Percentiles rank a stretch among this genome's conserved stretches.
Evolutionary conservation across 1,284 basidiomycete species (phyloP).

Genomic region (Limonomyces culmigenus): DNA sequence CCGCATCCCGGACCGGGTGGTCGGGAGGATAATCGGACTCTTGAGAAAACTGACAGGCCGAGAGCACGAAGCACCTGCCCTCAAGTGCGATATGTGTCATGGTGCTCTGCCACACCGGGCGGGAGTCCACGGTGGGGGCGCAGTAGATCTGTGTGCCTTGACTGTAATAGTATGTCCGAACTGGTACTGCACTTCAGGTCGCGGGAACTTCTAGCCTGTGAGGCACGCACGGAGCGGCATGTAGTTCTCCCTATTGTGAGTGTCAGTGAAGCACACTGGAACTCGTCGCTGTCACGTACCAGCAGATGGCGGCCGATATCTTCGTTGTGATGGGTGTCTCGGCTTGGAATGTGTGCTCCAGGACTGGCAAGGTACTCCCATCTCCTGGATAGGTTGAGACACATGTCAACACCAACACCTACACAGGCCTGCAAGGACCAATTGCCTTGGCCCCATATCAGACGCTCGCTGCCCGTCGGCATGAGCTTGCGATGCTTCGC

Average conservation of each 20-base stretch:
- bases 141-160: conserved; percentile 49
- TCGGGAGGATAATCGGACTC: conserved; percentile 43
- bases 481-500: conserved; percentile 59
- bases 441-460: conserved; percentile 54
- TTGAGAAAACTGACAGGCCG: conserved; percentile 45
- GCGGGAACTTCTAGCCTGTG: neutral
- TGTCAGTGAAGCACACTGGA: neutral
- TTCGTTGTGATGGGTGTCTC: conserved; percentile 28
- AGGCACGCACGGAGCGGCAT: conserved; percentile 45
- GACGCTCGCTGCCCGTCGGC: conserved; percentile 51
- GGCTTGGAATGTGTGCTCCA: conserved; percentile 13
- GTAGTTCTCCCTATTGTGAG: conserved; percentile 44
- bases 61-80: conserved; percentile 61
- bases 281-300: conserved; percentile 20
- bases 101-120: conserved; percentile 43
- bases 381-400: conserved; percentile 4
- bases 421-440: conserved; percentile 30
- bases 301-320: conserved; percentile 50
- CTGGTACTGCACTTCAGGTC: conserved; percentile 13
- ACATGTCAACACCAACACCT: conserved; percentile 16
- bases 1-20: conserved; percentile 27
- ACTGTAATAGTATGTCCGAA: conserved; percentile 44
- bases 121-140: conserved; percentile 54
- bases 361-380: conserved; percentile 15
- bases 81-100: conserved; percentile 66